Percentiles rank a stretch among this genome's conserved stretches.
Conservation (phyloP, 176 grass and related monocot genomes). For the Bothriochloa decipiens region DNA sequence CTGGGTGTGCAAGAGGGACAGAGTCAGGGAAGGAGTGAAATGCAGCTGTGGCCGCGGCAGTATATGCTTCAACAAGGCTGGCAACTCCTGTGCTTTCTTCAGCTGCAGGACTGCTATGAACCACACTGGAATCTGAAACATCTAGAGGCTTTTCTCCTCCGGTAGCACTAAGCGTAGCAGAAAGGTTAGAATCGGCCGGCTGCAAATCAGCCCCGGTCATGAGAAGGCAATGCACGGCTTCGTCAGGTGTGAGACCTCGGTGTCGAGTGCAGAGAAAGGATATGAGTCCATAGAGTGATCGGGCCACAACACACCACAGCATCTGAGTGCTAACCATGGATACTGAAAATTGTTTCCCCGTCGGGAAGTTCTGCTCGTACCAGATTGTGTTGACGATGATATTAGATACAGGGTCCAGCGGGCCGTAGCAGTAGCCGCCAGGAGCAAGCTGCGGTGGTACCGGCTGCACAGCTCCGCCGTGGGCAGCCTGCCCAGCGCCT, state of each 20-base stretch:
- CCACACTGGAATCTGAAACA: background rate
- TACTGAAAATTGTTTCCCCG: background rate
- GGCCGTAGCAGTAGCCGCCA: background rate
- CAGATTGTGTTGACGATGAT: background rate
- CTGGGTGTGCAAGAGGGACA: slow-evolving; percentile 1
- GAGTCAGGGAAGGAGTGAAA: background rate
- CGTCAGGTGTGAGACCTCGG: background rate
- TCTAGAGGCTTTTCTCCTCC: background rate
- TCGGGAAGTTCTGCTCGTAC: background rate
- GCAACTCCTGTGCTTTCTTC: background rate
- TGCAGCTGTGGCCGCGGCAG: background rate
- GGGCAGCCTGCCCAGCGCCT: background rate
- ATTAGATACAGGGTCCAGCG: slow-evolving; percentile 1
- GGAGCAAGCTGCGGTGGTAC: background rate
- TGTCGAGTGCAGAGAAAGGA: background rate
- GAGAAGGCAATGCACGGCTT: background rate
- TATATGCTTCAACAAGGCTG: background rate
- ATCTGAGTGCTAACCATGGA: background rate
- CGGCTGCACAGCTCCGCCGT: background rate
- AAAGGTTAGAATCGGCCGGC: background rate
- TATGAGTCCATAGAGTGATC: background rate
- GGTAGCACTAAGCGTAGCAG: background rate
- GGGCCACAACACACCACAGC: background rate
- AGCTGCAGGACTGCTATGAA: background rate
- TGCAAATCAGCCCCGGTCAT: background rate